Evolutionary conservation across 78 protist genomes (phyloP), one percentile per base, ranked within the genome.

Genomic region (Guillardia theta): DNA sequence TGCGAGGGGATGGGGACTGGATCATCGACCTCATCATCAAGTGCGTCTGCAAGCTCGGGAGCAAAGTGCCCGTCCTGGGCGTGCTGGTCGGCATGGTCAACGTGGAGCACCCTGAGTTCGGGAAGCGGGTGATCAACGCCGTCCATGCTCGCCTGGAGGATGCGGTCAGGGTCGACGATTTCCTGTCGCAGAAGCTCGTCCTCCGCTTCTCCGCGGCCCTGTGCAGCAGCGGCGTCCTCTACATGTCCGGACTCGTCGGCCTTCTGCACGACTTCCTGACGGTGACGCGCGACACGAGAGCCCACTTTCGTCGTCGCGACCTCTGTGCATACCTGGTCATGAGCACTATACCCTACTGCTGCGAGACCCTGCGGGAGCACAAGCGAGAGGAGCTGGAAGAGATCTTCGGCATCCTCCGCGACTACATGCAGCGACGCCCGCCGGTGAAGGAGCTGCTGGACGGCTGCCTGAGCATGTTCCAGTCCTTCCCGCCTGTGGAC

Each of bases 21-120:
- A 43, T 70, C 45, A 3, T 70, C 1, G 41, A 70, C 45, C 9
- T 70, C 21, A 70, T 70, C 6, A 15, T 70, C 45, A 70, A 70
- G 83, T 70, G 83, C 41, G 83, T 70, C 27, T 70, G 83, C 83
- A 70, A 70, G 70, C 41, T 70, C 45, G 83, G 83, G 41, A 70
- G 83, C 41, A 70, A 70, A 6, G 83, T 70, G 83, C 83, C 83
- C 36, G 83, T 70, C 27, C 36, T 36, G 46, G 83, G 83, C 33
- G 36, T 43, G 41, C 41, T 70, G 5, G 83, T 70, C 0, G 83
- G 83, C 4, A 4, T 70, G 22, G 83, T 70, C 45, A 70, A 70
- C 41, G 36, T 22, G 83, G 83, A 70, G 27, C 10, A 36, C 45
- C 83, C 83, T 1, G 83, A 70, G 21, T 70, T 70, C 36, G 83